A percentile compares a stretch with the other conserved stretches of the same genome.
These are phyloP conservation scores for Magnusiomyces tetraspermus DNA, from an alignment of 1,139 yeast species.

Conservation along the genomic window DNA sequence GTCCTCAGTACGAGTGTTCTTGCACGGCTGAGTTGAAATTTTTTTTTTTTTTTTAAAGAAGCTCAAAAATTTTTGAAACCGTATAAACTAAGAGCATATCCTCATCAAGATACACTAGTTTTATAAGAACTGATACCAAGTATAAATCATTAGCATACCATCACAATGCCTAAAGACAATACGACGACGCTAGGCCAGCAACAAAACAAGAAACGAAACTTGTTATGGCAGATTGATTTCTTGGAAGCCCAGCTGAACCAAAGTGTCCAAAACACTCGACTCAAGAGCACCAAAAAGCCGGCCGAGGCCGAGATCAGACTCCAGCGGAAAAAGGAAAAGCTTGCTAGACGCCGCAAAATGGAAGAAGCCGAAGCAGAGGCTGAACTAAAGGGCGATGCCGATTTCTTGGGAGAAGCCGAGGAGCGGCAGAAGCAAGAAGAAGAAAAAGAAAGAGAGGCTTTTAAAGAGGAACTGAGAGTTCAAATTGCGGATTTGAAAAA, in stretches of 20 bases:
- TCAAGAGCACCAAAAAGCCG: constrained; percentile 27
- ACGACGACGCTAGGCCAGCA: not conserved
- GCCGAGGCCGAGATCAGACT: constrained; percentile 15
- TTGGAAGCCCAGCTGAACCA: constrained; percentile 29
- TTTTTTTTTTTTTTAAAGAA: no score
- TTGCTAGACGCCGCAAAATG: constrained; percentile 15
- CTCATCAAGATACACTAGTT: no score
- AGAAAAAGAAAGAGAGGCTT: constrained; percentile 1
- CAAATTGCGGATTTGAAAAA: constrained; percentile 23
- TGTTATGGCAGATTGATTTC: constrained; percentile 32
- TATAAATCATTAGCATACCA: not conserved
- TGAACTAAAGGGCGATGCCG: no score
- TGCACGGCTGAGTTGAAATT: no score
- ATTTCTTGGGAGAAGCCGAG: constrained; percentile 15
- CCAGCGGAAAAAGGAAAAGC: not conserved
- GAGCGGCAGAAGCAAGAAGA: constrained; percentile 10
- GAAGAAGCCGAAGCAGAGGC: constrained; percentile 11
- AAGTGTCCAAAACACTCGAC: constrained; percentile 22
- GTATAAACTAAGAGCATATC: no score
- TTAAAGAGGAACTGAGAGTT: constrained; percentile 25
- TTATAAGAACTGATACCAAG: not conserved
- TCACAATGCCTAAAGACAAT: not conserved
- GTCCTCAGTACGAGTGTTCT: no score
- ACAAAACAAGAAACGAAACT: constrained; percentile 25
- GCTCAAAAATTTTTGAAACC: no score